phyloP scores from a whole-genome alignment of 2,329 filamentous ascomycete genomes.

The Penicillium sp. region DNA sequence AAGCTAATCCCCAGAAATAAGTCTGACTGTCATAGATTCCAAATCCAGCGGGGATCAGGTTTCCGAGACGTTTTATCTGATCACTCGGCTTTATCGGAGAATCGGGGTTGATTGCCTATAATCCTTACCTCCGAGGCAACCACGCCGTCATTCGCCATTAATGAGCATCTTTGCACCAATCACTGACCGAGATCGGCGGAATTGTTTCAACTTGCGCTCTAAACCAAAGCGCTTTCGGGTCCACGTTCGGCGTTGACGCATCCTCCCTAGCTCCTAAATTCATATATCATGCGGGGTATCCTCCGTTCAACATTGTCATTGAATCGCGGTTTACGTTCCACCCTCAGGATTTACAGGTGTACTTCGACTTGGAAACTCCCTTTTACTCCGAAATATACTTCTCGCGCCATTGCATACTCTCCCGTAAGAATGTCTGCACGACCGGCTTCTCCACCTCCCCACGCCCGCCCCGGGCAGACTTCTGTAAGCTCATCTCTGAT shows the following conservation, averaged over 20 bases:
- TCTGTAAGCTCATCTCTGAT: slow-evolving; percentile 7
- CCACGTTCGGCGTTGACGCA: not conserved
- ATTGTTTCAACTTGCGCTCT: not conserved
- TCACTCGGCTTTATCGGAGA: not conserved
- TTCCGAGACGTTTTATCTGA: not conserved
- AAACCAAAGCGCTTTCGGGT: not conserved
- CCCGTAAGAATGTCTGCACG: slow-evolving; percentile 8
- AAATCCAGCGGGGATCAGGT: not conserved
- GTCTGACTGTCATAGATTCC: not conserved
- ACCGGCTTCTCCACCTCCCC: slow-evolving; percentile 1
- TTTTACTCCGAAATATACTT: not conserved
- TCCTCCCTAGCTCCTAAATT: not conserved
- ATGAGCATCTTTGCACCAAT: not conserved
- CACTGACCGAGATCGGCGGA: not conserved
- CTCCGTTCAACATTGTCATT: not conserved
- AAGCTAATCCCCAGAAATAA: too few species aligned
- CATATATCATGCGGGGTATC: not conserved
- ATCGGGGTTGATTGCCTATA: slow-evolving; percentile 14
- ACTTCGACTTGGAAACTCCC: not conserved
- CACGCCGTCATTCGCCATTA: not conserved
- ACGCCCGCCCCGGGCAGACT: slow-evolving; percentile 6
- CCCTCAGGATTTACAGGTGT: not conserved
- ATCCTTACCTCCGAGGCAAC: slow-evolving; percentile 2
- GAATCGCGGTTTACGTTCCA: not conserved
- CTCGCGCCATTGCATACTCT: not conserved